Conservation (phyloP, 2,329 filamentous ascomycete species). For the Diaporthe caulivora region DNA sequence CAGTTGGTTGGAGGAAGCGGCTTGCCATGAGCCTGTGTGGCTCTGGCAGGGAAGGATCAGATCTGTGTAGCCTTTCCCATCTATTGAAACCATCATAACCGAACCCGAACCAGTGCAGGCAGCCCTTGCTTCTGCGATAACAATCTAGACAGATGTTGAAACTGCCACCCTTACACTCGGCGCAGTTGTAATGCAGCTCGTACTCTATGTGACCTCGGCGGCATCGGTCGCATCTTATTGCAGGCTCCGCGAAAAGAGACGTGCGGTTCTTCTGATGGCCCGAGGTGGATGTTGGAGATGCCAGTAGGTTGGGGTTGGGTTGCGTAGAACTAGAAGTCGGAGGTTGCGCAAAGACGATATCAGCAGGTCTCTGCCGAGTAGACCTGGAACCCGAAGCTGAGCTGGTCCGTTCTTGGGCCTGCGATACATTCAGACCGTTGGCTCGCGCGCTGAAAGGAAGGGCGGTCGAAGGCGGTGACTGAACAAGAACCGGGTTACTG, state of each 20-base stretch:
- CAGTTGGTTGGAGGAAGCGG: slow-evolving; percentile 66
- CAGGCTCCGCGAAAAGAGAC: slow-evolving; percentile 76
- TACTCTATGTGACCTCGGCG: slow-evolving; percentile 81
- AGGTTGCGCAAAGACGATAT: slow-evolving; percentile 43
- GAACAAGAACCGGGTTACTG: slow-evolving; percentile 39
- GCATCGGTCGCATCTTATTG: slow-evolving; percentile 80
- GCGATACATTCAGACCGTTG: slow-evolving; percentile 35
- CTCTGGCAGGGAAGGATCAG: slow-evolving; percentile 56
- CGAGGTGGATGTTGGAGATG: slow-evolving; percentile 41
- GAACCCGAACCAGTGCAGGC: slow-evolving; percentile 90
- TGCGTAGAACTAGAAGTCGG: slow-evolving; percentile 23
- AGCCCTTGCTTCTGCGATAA: slow-evolving; percentile 82
- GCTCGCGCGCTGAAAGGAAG: slow-evolving; percentile 54
- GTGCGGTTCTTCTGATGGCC: slow-evolving; percentile 57
- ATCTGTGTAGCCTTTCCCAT: slow-evolving; percentile 68
- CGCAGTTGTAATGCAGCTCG: slow-evolving; percentile 87
- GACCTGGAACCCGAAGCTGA: slow-evolving; percentile 17
- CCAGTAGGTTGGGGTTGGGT: slow-evolving; percentile 12
- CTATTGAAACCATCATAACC: slow-evolving; percentile 77
- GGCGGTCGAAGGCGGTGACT: slow-evolving; percentile 44
- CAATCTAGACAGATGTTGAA: slow-evolving; percentile 87
- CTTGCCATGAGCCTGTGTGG: slow-evolving; percentile 71
- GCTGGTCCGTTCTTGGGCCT: slow-evolving; percentile 40
- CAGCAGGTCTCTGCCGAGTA: slow-evolving; percentile 43
- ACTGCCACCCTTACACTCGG: slow-evolving; percentile 74